These are phyloP conservation scores for Dactylorhiza incarnata DNA, from an alignment of 106 monocot genomes.

Conservation along the genomic window DNA sequence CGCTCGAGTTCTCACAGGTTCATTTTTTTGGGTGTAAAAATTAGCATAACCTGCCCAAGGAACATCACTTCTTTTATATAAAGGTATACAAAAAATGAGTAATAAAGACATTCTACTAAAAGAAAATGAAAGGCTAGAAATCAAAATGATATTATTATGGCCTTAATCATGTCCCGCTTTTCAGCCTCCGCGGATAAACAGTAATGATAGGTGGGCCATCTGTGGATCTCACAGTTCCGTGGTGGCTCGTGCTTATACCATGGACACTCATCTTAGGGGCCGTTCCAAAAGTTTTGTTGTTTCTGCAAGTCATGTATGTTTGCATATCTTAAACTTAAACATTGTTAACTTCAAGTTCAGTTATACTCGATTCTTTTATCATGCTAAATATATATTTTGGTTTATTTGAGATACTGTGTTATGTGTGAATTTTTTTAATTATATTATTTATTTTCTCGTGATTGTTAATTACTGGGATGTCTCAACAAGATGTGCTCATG, in stretches of 20 bases:
- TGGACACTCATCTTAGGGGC: neutral
- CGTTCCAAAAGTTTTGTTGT: neutral
- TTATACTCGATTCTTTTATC: neutral
- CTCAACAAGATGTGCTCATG: neutral
- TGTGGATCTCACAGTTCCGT: no score
- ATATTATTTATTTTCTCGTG: neutral
- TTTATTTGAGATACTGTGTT: neutral
- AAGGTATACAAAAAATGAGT: no score
- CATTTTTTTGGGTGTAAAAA: no score
- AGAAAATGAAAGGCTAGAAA: no score
- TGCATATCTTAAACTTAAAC: neutral
- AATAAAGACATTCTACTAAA: no score
- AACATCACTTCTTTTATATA: no score
- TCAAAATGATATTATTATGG: no score
- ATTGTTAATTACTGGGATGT: neutral
- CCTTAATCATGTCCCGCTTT: no score
- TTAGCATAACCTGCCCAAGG: no score
- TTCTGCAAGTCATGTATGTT: neutral
- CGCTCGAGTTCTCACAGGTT: no score
- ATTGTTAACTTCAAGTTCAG: neutral
- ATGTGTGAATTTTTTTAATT: neutral
- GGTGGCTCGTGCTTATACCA: neutral
- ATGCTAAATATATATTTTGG: neutral
- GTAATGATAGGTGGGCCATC: no score
- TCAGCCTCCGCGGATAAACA: no score